A percentile compares a stretch with the other conserved stretches of the same genome.
Evolutionary conservation across 2,329 filamentous ascomycete genomes (phyloP).

Genomic region (Colletotrichum brevisporum): DNA sequence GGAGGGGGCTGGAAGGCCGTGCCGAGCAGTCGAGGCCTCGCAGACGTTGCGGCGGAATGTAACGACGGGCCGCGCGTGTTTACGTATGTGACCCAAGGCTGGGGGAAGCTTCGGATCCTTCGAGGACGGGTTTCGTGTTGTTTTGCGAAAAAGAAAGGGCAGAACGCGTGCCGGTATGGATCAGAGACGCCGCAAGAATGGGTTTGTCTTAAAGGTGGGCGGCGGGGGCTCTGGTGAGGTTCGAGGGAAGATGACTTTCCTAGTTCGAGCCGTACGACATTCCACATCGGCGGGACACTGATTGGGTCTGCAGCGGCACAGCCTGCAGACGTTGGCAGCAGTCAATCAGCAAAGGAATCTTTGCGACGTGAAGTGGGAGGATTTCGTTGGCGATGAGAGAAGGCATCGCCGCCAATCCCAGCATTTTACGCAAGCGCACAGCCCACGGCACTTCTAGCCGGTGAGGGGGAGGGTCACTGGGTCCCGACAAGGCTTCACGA

Average conservation of each 20-base stretch:
- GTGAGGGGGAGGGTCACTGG: slow-evolving; percentile 26
- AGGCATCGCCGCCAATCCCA: slow-evolving; percentile 2
- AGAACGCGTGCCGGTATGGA: slow-evolving; percentile 27
- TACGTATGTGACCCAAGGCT: not conserved
- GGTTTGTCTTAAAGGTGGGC: not conserved
- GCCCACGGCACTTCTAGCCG: slow-evolving; percentile 11
- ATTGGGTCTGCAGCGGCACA: not conserved
- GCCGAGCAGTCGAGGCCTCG: slow-evolving; percentile 9
- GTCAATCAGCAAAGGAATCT: not conserved
- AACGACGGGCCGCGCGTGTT: slow-evolving; percentile 1
- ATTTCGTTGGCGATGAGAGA: not conserved
- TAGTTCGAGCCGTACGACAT: not conserved
- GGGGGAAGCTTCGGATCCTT: not conserved
- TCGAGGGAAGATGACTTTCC: not conserved
- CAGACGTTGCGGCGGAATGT: slow-evolving; percentile 16
- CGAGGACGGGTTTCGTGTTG: slow-evolving; percentile 6
- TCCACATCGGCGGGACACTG: not conserved
- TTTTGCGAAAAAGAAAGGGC: slow-evolving; percentile 12
- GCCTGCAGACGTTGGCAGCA: not conserved
- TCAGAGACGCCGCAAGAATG: slow-evolving; percentile 19
- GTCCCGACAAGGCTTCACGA: slow-evolving; percentile 12
- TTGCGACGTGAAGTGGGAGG: slow-evolving; percentile 27
- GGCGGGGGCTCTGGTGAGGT: not conserved
- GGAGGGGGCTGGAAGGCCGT: not conserved
- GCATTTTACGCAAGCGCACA: slow-evolving; percentile 10